Evolutionary conservation across 805 yeast species (phyloP).

Genomic region (Maudiozyma turicensis): DNA sequence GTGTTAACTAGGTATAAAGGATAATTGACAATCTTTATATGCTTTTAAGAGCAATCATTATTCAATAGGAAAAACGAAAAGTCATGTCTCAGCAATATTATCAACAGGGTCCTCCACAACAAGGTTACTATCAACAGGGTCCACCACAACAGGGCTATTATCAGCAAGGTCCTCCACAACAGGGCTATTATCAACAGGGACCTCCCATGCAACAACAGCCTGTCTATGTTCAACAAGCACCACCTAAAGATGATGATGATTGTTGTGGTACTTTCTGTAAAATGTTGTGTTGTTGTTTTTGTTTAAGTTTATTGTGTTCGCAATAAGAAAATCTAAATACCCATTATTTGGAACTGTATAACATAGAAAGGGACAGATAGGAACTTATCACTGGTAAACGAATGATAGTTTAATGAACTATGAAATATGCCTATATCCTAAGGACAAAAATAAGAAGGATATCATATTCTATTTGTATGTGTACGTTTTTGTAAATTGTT

Average conservation of each 20-base stretch:
- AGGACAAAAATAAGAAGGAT: no score
- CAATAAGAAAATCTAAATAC: neutral
- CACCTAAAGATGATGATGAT: constrained; percentile 17
- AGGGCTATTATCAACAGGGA: constrained; percentile 20
- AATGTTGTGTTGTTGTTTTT: constrained; percentile 26
- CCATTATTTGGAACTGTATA: no score
- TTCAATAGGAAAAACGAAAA: neutral
- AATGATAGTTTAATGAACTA: no score
- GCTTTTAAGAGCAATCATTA: no score
- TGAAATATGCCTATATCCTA: no score
- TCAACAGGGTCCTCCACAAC: constrained; percentile 10
- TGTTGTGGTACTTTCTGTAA: constrained; percentile 20
- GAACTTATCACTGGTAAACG: no score
- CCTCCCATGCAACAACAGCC: constrained; percentile 17
- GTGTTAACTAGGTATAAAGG: no score
- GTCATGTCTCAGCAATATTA: constrained; percentile 4
- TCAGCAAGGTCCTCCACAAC: constrained; percentile 15
- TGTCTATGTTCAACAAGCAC: constrained; percentile 23
- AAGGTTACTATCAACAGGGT: constrained; percentile 14
- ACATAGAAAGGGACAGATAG: no score
- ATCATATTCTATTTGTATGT: no score
- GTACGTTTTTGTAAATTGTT: no score
- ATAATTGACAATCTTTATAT: no score
- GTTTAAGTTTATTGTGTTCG: constrained; percentile 20
- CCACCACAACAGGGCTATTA: constrained; percentile 14